Evolutionary conservation across 2,329 filamentous ascomycete genomes (phyloP), one percentile per base, ranked within the genome.

Genomic region (Arthrobotrys musiformis): DNA sequence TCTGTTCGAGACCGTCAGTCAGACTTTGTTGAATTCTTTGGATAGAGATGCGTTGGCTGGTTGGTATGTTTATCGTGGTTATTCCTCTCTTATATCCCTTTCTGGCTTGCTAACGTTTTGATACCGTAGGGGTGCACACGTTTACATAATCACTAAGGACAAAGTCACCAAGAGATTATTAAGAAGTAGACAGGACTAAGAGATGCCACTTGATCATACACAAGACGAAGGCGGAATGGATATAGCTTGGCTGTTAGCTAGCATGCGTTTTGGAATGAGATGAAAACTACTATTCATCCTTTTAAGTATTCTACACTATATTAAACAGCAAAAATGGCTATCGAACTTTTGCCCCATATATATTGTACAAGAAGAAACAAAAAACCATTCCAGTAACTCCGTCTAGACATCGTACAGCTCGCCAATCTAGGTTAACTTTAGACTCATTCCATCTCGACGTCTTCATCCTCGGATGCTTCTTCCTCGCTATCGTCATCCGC

Each of bases 121-220:
- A n/a, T 42, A 28, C 3, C n/a, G 6, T 28, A 78, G 80, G 80
- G 95, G 95, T 83, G 95, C 95, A 42, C 93, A 99, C 83, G 95
- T 99, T 81, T 99, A 98, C 86, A 97, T 99, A 83, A 97, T 99
- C 84, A 95, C 98, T 88, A 99, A 99, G 89, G 94, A 97, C 87
- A 98, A 98, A 92, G 93, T 99, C 79, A 98, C 95, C 82, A 97
- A 98, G 91, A 89, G 95, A 84, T 90, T 99, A 90, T 87, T 99
- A 85, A 98, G 98, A 90, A 94, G 94, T 83, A 90, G 94, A 87
- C 94, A 98, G 87, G 94, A 98, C 84, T 94, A 93, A 83, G 81
- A 19, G 3, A 19, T 4, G 22, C 24, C 40, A 24, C 13, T 4
- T 26, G 17, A 17, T 22, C 33, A 24, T 42, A 15, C 13, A 67